Evolutionary conservation across 257 asterid species (phyloP), one percentile per base, ranked within the genome.

Genomic region (Salvia miltiorrhiza): DNA sequence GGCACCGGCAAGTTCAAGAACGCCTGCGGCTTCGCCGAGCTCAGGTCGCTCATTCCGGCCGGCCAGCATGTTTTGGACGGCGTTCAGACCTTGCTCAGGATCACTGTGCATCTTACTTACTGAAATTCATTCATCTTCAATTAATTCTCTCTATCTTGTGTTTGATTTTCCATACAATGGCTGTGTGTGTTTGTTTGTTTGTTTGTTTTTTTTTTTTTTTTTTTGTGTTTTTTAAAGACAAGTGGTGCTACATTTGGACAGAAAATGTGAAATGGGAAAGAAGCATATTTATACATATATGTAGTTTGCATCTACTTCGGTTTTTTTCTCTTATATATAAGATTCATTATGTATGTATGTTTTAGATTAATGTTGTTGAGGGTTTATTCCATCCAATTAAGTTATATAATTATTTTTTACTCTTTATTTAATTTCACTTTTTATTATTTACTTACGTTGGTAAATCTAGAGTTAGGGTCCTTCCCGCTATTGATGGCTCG

Each of bases 1-100:
- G 96, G 97, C 2, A 82, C 79, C 0, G 93, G 96, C 3, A 88
- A 82, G 83, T 91, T 80, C 61, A 83, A 84, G 64, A 78, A 84
- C 4, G 97, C 96, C 0, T 85, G 93, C 71, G 96, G 97, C 0
- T 91, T 82, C 7, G 96, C 95, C 2, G 88, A 80, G 78, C 30
- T 78, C 20, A 35, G 86, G 50, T 81, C 88, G 1, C 65, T 81
- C 13, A 73, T 78, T 50, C 86, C 86, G 52, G 79, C 86, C 5
- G 86, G 88, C 3, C 86, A 84, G 75, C 75, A 66, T 33, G 82
- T 81, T 9, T 40, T 44, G 12, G 84, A 81, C 37, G 86, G 86
- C 0, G 81, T 81, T 13, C 83, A 84, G 81, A 78, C 73, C 13
- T 52, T 84, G 78, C 59, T 84, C 4, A 81, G 88, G 79, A 77